Percentiles rank a stretch among this genome's conserved stretches.
phyloP scores from a whole-genome alignment of 805 yeast genomes.

The Hanseniaspora thailandica region DNA sequence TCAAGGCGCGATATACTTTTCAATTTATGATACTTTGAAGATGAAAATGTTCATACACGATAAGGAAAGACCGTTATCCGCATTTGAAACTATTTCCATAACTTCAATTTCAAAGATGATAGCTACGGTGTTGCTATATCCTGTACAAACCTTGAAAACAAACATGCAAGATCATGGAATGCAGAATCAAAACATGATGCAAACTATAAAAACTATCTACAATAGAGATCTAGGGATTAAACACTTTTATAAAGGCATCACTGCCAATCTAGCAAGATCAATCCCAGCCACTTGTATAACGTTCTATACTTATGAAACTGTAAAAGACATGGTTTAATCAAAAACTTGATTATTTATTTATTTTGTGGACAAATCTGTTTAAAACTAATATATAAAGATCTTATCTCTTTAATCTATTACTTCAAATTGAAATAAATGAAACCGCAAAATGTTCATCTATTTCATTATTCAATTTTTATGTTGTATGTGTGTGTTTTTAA shows the following conservation, averaged over 20 bases:
- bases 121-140: conserved; percentile 62
- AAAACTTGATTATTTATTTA: not conserved
- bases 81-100: conserved; percentile 49
- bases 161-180: conserved; percentile 38
- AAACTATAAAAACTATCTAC: not conserved
- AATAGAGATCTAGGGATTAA: conserved; percentile 39
- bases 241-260: conserved; percentile 76
- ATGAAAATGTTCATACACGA: conserved; percentile 22
- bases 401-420: not conserved
- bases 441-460: not conserved
- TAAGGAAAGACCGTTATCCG: conserved; percentile 28
- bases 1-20: conserved; percentile 82
- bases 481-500: too few relatives aligned
- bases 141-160: conserved; percentile 70
- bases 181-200: not conserved
- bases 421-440: not conserved
- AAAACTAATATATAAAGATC: not conserved
- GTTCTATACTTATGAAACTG: conserved; percentile 68
- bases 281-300: conserved; percentile 91
- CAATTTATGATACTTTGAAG: conserved; percentile 73
- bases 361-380: not conserved
- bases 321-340: conserved; percentile 27
- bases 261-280: conserved; percentile 67
- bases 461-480: too few relatives aligned
- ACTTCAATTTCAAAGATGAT: conserved; percentile 59